Percentiles rank a stretch among this genome's conserved stretches.
phyloP scores from a whole-genome alignment of 1,284 basidiomycete species.

The Boletus sp. region DNA sequence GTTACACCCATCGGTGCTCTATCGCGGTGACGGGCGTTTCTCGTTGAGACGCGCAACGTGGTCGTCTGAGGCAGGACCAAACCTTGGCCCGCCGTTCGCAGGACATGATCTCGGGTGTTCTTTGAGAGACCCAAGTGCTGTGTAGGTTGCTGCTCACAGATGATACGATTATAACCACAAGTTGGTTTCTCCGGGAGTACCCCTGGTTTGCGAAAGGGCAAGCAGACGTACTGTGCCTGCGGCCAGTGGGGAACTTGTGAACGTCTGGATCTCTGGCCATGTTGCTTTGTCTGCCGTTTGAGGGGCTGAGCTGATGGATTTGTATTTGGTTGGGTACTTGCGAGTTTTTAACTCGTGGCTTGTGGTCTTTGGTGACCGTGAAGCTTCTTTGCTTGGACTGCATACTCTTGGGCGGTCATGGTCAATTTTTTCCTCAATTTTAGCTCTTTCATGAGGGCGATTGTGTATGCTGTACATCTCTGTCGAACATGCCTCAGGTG shows the following conservation, averaged over 20 bases:
- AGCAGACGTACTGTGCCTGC: background rate
- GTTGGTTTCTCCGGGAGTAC: too few relatives aligned
- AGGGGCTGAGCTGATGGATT: constrained; percentile 10
- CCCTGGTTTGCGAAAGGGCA: background rate
- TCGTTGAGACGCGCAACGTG: constrained; percentile 1
- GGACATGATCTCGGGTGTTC: background rate
- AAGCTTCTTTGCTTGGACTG: background rate
- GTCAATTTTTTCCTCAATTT: constrained; percentile 28
- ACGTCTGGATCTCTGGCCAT: background rate
- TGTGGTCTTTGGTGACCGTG: constrained; percentile 31
- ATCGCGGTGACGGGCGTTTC: constrained; percentile 13
- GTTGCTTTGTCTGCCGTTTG: constrained; percentile 8
- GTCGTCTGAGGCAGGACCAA: background rate
- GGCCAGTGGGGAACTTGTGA: background rate
- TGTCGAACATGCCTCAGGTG: background rate
- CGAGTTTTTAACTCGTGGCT: constrained; percentile 51
- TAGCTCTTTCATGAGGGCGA: background rate
- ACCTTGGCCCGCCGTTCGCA: background rate
- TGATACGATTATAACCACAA: too few relatives aligned
- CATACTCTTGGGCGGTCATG: constrained; percentile 47
- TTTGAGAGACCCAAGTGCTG: background rate
- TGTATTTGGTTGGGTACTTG: background rate
- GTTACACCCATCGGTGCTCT: background rate
- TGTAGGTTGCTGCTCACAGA: too few relatives aligned
- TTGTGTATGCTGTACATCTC: background rate